phyloP scores from a whole-genome alignment of 495 filamentous ascomycete species.

The Daldinia grandis region DNA sequence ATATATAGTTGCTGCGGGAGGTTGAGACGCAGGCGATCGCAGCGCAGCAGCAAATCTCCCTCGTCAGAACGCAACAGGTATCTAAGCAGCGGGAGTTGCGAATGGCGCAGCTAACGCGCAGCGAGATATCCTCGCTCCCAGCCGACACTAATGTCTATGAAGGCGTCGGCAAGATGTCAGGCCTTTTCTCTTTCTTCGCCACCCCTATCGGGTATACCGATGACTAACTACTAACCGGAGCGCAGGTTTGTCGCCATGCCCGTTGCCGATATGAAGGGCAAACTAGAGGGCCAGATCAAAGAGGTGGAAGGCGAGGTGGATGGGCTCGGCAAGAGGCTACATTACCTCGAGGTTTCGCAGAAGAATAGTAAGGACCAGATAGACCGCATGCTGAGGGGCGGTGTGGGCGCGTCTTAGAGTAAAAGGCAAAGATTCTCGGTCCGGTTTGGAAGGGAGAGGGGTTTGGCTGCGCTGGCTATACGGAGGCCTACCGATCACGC shows the following conservation, averaged over 20 bases:
- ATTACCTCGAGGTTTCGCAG: conserved; percentile 93
- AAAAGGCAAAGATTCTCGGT: neutral
- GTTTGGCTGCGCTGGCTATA: neutral
- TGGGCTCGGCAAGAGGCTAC: conserved; percentile 85
- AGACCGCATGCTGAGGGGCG: conserved; percentile 72
- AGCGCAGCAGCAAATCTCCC: conserved; percentile 89
- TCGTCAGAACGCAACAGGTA: conserved; percentile 85
- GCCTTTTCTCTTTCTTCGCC: conserved; percentile 7
- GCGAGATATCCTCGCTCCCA: conserved; percentile 81
- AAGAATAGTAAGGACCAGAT: conserved; percentile 92
- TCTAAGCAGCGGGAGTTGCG: conserved; percentile 88
- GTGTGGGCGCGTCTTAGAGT: conserved; percentile 31
- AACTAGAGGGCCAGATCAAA: conserved; percentile 76
- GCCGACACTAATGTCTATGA: conserved; percentile 86
- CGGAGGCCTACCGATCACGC: neutral
- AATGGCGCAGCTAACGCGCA: conserved; percentile 85
- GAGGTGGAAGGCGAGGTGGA: conserved; percentile 79
- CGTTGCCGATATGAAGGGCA: conserved; percentile 74
- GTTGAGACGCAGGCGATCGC: conserved; percentile 88
- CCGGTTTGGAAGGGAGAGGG: neutral
- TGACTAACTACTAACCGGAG: conserved; percentile 18
- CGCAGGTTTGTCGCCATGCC: conserved; percentile 85
- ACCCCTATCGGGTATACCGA: neutral
- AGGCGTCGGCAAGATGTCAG: conserved; percentile 95
- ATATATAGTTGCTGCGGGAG: conserved; percentile 83